These are phyloP conservation scores for Teratosphaeria viscida DNA, from an alignment of 2,329 filamentous ascomycete genomes.

Conservation along the genomic window DNA sequence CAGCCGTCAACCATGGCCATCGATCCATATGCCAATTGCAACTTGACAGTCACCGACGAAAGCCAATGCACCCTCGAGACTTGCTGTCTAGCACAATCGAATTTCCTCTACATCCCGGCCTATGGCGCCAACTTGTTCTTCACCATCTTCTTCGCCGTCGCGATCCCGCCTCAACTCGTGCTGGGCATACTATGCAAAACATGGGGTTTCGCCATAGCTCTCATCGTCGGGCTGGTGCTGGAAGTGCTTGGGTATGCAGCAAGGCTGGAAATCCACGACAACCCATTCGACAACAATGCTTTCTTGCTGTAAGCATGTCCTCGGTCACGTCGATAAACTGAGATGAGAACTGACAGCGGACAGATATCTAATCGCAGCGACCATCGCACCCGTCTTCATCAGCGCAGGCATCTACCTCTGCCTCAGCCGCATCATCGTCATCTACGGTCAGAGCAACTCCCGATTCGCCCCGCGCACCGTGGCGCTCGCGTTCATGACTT, in stretches of 20 bases:
- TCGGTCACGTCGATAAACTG: not conserved
- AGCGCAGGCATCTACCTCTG: conserved; percentile 48
- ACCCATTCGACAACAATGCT: conserved; percentile 39
- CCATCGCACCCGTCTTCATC: conserved; percentile 48
- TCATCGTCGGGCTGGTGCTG: conserved; percentile 37
- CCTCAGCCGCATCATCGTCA: conserved; percentile 47
- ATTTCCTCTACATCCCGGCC: conserved; percentile 45
- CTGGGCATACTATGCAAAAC: conserved; percentile 43
- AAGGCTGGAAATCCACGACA: conserved; percentile 42
- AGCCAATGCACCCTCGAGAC: conserved; percentile 17
- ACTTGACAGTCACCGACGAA: conserved; percentile 7
- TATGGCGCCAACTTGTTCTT: conserved; percentile 37
- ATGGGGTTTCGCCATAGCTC: conserved; percentile 45
- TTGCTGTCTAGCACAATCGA: conserved; percentile 23
- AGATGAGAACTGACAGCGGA: not conserved
- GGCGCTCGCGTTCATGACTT: conserved; percentile 48
- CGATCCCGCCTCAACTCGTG: conserved; percentile 38
- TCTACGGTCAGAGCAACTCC: conserved; percentile 35
- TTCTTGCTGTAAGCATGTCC: conserved; percentile 40
- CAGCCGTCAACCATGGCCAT: conserved; percentile 5
- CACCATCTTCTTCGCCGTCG: conserved; percentile 39
- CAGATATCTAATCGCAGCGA: conserved; percentile 47
- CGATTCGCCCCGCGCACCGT: conserved; percentile 19
- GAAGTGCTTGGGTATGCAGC: conserved; percentile 48
- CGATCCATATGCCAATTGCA: conserved; percentile 14